Base-by-base conservation (phyloP, 305 asterid genomes). In the Fraxinus ornus region DNA sequence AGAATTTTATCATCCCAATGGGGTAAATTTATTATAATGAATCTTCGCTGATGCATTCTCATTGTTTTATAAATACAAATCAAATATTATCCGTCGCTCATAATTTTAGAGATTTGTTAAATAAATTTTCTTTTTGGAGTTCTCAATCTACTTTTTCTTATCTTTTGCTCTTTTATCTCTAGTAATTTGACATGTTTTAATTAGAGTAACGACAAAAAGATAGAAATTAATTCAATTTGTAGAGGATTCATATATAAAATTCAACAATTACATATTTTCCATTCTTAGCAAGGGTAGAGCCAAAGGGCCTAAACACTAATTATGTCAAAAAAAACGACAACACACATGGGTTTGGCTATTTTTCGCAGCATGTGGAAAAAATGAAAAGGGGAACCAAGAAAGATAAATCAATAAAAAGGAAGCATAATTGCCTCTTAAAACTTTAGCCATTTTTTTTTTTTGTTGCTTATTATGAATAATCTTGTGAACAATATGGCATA, bases 321-420 rank as follows among this genome's bases (percentile, higher is more conserved):
- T 77, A 86, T 85, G 81, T 35, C 4, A 4, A 32, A 3, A 32
- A 32, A 32, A 32, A 80, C 71, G 64, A 55, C 22, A 36, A 10
- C 80, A 81, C 77, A 71, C 83, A 79, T 82, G 81, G 71, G 39
- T 64, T 81, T 85, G 78, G 79, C 57, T 81, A 36, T 37, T 73
- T 77, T 79, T 80, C 22, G 86, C 80, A 78, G 66, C 88, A 82
- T 77, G 86, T 80, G 83, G 83, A 78, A 76, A 66, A 66, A 22
- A 24, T 66, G 4, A 1, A 26, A 66, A 66, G 73, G 73, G 13
- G 33, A 26, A 9, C 33, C 22, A 22, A 9, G 10, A 26, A 66
- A 24, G 36, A 24, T 60, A 66, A 66, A 57, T 70, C 57, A 78
- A 75, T 35, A n/a, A 36, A 81, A 82, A 19, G 60, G 57, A 19